phyloP scores from a whole-genome alignment of 1,284 basidiomycete genomes.

The Sanguinoderma infundibulare region DNA sequence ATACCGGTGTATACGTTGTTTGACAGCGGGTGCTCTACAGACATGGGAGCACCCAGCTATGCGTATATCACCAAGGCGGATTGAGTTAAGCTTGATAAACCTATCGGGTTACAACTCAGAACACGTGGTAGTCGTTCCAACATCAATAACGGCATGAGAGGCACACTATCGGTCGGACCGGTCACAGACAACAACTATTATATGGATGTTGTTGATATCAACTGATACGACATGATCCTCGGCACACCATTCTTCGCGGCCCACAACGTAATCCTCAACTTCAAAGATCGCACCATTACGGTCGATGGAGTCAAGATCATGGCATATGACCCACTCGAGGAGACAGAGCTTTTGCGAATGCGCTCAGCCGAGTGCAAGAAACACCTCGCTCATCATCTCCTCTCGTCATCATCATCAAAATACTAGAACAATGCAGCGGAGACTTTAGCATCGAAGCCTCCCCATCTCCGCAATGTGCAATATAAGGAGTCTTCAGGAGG shows the following conservation, averaged over 20 bases:
- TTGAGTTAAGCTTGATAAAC: no score
- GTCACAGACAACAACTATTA: no score
- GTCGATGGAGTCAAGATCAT: slow-evolving; percentile 7
- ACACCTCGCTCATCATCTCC: not conserved
- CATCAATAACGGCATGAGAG: no score
- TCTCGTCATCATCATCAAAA: not conserved
- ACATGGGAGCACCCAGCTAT: no score
- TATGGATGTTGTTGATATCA: slow-evolving; percentile 38
- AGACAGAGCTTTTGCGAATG: not conserved
- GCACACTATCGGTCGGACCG: no score
- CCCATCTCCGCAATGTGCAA: slow-evolving; percentile 7
- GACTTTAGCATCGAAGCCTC: slow-evolving; percentile 1
- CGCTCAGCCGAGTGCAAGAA: not conserved
- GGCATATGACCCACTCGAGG: slow-evolving; percentile 1
- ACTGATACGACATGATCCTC: slow-evolving; percentile 37
- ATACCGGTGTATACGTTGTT: no score
- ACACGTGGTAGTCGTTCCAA: no score
- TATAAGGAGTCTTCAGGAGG: slow-evolving; percentile 1
- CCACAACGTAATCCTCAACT: slow-evolving; percentile 32
- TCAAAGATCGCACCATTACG: slow-evolving; percentile 23
- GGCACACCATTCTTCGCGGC: slow-evolving; percentile 35
- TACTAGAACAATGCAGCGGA: slow-evolving; percentile 1
- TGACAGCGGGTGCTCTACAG: no score
- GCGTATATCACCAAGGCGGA: no score
- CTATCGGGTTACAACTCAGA: no score